A percentile compares a stretch with the other conserved stretches of the same genome.
These are phyloP conservation scores for Penicillium flavigenum DNA, from an alignment of 495 filamentous ascomycete species.

Conservation along the genomic window DNA sequence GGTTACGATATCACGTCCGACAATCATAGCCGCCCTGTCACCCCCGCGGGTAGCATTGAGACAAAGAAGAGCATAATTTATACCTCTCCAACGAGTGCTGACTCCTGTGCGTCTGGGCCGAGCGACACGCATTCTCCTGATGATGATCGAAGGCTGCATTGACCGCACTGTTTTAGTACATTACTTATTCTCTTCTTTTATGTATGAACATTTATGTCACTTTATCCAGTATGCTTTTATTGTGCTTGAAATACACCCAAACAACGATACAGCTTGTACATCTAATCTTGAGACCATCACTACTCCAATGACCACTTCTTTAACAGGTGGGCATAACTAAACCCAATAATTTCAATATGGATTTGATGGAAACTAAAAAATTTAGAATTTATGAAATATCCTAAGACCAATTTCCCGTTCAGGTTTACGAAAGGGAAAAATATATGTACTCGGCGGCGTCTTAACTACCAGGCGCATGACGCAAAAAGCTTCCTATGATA, in stretches of 20 bases:
- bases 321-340: neutral
- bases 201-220: neutral
- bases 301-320: neutral
- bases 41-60: conserved; percentile 20
- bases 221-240: neutral
- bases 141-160: neutral
- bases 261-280: neutral
- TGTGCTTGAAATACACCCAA: neutral
- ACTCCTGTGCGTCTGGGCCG: conserved; percentile 16
- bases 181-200: neutral
- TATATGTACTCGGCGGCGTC: too few relatives aligned
- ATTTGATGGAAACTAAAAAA: too few relatives aligned
- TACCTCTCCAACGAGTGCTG: conserved; percentile 24
- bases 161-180: neutral
- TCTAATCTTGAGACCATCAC: neutral
- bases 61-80: conserved; percentile 21
- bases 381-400: too few relatives aligned
- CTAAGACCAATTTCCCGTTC: too few relatives aligned
- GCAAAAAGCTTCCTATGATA: too few relatives aligned
- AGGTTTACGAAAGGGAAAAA: too few relatives aligned
- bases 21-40: conserved; percentile 16
- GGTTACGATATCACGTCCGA: conserved; percentile 18
- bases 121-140: conserved; percentile 2
- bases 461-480: too few relatives aligned
- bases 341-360: neutral